Evolutionary conservation across 371 early-diverging fungal genomes (phyloP), one percentile per base, ranked within the genome.

Genomic region (Lichtheimia hyalospora): DNA sequence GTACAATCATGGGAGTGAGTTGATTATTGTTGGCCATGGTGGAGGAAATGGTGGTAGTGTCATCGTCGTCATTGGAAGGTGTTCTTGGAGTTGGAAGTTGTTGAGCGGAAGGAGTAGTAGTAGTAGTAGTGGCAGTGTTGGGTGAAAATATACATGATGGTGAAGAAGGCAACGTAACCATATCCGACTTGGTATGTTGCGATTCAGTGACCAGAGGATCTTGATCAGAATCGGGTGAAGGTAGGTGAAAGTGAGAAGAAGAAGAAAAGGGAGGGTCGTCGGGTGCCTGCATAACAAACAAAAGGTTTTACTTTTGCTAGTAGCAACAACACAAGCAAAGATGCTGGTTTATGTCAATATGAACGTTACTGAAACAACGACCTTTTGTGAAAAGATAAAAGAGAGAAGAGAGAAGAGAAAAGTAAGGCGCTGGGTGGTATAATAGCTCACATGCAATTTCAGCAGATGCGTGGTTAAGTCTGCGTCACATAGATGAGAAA

Each of bases 261-360:
- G 15, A 51, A 51, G 15, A 27, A 25, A 27, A 27, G 27, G 25
- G 51, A 25, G 34, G 10, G 34, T 34, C 34, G 27, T 13, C 51
- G 27, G 56, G 56, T 55, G 56, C 56, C 56, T 55, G 56, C 56
- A 55, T 55, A 55, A 55, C 56, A 55, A 55, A 55, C 56, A 55
- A 27, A 34, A 21, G 25, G 34, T 10, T 34, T 34, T 2, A 34
- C 34, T 34, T 34, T 34, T 34, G 34, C 34, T 34, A 34, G 34
- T 10, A 34, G 34, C 34, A 34, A 10, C 34, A 8, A 34, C 34
- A 34, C 34, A 34, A 34, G 34, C 34, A 34, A 34, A 34, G 34
- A 34, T 34, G 34, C 34, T 34, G 34, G 34, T 34, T 34, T 34
- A 34, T 34, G 2, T 34, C 34, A 34, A 34, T 8, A 10, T 34